Evolutionary conservation across 2,329 filamentous ascomycete genomes (phyloP).

Genomic region (Spiromastix sp.): DNA sequence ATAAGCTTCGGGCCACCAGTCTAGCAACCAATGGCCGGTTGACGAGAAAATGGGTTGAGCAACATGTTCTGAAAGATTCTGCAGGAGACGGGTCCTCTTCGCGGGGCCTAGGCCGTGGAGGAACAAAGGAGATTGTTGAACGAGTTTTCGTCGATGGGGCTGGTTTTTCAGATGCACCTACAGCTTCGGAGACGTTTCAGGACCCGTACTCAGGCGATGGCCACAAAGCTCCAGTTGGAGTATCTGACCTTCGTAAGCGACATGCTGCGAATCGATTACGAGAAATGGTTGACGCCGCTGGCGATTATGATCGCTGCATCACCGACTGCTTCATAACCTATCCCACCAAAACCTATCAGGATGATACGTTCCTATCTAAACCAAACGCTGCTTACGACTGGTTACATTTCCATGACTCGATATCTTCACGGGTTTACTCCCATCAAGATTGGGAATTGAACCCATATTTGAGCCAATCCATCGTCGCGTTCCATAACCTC

Average conservation of each 20-base stretch:
- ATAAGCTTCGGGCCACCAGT: conserved; percentile 42
- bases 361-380: conserved; percentile 83
- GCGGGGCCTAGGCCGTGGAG: conserved; percentile 52
- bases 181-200: conserved; percentile 27
- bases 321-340: conserved; percentile 75
- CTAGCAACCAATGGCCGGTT: conserved; percentile 33
- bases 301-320: conserved; percentile 52
- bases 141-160: conserved; percentile 56
- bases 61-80: conserved; percentile 43
- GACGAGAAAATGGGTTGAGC: conserved; percentile 51
- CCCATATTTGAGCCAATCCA: conserved; percentile 75
- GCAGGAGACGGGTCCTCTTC: conserved; percentile 43
- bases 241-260: conserved; percentile 50
- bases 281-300: conserved; percentile 53
- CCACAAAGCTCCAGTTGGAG: conserved; percentile 36
- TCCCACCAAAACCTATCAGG: conserved; percentile 79
- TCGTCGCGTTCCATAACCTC: conserved; percentile 81
- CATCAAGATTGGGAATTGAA: conserved; percentile 87
- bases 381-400: conserved; percentile 83
- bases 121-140: conserved; percentile 54
- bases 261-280: conserved; percentile 48
- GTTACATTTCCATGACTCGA: conserved; percentile 83
- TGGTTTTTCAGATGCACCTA: conserved; percentile 42
- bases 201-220: conserved; percentile 21
- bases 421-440: conserved; percentile 68